Conservation (phyloP, 345 rosid genomes). For the Mercurialis annua region DNA sequence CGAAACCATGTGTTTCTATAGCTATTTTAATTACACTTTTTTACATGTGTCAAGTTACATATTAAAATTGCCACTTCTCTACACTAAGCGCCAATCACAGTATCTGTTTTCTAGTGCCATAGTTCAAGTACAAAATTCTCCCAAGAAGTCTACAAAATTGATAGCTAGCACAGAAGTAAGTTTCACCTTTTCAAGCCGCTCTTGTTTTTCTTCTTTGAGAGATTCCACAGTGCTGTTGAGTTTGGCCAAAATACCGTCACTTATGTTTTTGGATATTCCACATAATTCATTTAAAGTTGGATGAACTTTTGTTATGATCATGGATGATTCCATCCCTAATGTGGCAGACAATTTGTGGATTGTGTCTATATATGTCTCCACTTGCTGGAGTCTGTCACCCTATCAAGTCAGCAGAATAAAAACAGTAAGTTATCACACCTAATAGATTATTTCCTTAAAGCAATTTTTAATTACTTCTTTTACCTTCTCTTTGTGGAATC, state of each 20-base stretch:
- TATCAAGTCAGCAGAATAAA: constrained; percentile 26
- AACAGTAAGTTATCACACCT: neutral
- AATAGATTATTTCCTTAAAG: neutral
- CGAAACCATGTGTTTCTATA: neutral
- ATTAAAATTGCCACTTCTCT: constrained; percentile 3
- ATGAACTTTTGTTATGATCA: constrained; percentile 92
- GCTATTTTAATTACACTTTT: constrained; percentile 6
- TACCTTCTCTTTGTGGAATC: constrained; percentile 90
- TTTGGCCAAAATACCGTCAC: constrained; percentile 71
- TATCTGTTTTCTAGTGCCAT: neutral
- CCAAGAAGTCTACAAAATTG: constrained; percentile 11
- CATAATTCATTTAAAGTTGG: constrained; percentile 86
- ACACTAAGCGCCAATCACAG: neutral
- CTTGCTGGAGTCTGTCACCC: constrained; percentile 84
- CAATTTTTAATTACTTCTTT: neutral
- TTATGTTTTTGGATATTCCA: constrained; percentile 90
- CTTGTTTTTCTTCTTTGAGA: constrained; percentile 74
- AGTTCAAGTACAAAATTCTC: neutral
- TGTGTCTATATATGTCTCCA: constrained; percentile 64
- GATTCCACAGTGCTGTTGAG: constrained; percentile 77
- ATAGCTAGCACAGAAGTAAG: constrained; percentile 11
- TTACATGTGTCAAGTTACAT: constrained; percentile 3
- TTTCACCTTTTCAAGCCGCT: constrained; percentile 81
- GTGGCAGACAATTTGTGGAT: constrained; percentile 64
- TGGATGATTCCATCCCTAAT: constrained; percentile 89